Base-by-base conservation (phyloP, 202 grass and related monocot species). In the Carex arenaria region DNA sequence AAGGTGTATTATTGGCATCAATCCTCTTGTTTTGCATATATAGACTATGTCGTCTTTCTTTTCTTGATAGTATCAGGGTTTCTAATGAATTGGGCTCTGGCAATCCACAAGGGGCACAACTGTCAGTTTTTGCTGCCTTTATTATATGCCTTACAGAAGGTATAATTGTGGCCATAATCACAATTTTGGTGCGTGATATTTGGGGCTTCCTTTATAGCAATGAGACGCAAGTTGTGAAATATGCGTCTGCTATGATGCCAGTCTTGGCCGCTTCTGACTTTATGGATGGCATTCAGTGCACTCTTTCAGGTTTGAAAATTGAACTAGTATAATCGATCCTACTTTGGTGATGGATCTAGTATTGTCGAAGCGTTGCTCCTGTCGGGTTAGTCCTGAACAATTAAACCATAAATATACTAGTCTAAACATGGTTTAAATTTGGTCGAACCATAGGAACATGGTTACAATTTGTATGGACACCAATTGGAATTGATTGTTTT, bases 221-320 rank as follows among this genome's bases (percentile, higher is more conserved):
- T 43, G 88, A 98, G 87, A 86, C 88, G 31, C 82, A 90, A 67
- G 85, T 95, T 0, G 89, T 90, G 81, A 86, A 82, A 47, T 95
- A 98, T 88, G 91, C 90, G 65, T 92, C 95, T 17, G 61, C 59
- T 64, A 98, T 98, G 91, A 95, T 98, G 91, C 92, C 92, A n/a
- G 76, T 98, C 91, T 89, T 98, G 67, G 92, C 88, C 54, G 79
- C 47, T 81, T 98, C 95, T 84, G 85, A 98, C 83, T 98, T 98
- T 64, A 93, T 98, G 90, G 92, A 94, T 91, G 95, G 95, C 64
- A 85, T 91, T 80, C 95, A 98, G 86, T 98, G 92, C 92, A 94
- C 87, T 0, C 84, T 98, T 84, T 94, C 95, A 93, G 95, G 95
- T 98, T 86, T 75, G 72, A 20, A 36, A 42, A 43, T 36, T 49